Conservation (phyloP, 495 filamentous ascomycete genomes). For the Daldinia childiae region DNA sequence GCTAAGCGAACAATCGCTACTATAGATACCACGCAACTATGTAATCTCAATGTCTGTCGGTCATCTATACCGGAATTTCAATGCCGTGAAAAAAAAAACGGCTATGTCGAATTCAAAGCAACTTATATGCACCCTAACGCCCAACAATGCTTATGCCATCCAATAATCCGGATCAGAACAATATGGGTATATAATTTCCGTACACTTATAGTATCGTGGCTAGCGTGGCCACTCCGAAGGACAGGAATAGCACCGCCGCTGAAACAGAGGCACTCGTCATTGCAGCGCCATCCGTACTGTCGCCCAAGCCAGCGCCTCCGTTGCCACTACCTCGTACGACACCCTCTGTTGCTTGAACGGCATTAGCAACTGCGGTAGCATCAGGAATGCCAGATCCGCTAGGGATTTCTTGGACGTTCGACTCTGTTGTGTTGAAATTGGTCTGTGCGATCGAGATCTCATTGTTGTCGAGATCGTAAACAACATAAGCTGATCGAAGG, state of each 20-base stretch:
- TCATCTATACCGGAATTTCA: conserved; percentile 25
- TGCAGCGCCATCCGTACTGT: conserved; percentile 10
- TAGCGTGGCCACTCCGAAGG: conserved; percentile 22
- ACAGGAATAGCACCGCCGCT: conserved; percentile 17
- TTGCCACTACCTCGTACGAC: conserved; percentile 32
- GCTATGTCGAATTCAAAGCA: background rate
- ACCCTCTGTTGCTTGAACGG: conserved; percentile 65
- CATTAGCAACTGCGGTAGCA: conserved; percentile 71
- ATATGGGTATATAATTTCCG: conserved; percentile 3
- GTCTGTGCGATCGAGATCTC: conserved; percentile 88
- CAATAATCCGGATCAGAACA: conserved; percentile 19
- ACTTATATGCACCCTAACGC: conserved; percentile 22
- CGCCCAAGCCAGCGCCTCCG: conserved; percentile 32
- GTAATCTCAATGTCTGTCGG: background rate
- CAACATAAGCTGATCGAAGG: conserved; percentile 88
- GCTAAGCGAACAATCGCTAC: background rate
- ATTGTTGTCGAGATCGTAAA: conserved; percentile 90
- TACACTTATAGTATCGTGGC: conserved; percentile 17
- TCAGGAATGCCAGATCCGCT: conserved; percentile 73
- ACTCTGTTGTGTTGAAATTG: conserved; percentile 75
- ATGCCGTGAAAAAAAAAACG: background rate
- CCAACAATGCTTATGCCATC: conserved; percentile 31
- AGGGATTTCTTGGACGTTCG: conserved; percentile 76
- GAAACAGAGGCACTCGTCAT: conserved; percentile 12
- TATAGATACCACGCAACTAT: background rate